Percentiles rank a stretch among this genome's conserved stretches.
Conservation (phyloP, 2,329 filamentous ascomycete species). For the Neonectria punicea region DNA sequence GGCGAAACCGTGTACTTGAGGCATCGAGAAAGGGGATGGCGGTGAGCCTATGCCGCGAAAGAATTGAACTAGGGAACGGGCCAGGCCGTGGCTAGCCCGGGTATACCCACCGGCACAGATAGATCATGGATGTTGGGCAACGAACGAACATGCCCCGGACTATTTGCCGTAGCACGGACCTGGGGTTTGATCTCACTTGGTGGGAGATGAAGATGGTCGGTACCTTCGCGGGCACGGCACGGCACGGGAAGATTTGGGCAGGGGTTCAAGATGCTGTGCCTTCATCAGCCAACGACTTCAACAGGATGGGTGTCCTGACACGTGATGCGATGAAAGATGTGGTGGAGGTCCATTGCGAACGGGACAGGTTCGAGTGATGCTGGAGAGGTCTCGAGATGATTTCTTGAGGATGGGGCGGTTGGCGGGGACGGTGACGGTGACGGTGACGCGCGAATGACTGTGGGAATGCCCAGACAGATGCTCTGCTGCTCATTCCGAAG, state of each 20-base stretch:
- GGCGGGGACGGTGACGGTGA: neutral
- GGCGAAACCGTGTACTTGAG: neutral
- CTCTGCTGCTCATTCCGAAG: neutral
- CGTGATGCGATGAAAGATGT: neutral
- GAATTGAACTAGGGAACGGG: conserved; percentile 27
- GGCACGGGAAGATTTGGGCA: neutral
- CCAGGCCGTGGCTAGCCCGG: conserved; percentile 29
- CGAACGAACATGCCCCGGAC: conserved; percentile 7
- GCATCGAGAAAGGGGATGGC: conserved; percentile 21
- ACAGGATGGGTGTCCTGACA: neutral
- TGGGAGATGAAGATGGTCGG: neutral
- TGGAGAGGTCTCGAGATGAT: neutral
- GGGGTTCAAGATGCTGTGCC: neutral
- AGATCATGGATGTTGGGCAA: conserved; percentile 1
- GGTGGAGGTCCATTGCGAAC: neutral
- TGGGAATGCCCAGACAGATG: neutral
- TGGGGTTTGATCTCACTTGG: conserved; percentile 3
- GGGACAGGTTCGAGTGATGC: no score
- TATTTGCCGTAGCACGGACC: conserved; percentile 13
- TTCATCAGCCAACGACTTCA: neutral
- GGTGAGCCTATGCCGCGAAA: conserved; percentile 23
- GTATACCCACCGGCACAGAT: conserved; percentile 7
- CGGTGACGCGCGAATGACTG: neutral
- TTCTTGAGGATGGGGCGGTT: neutral
- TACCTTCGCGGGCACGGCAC: neutral